Evolutionary conservation across 2,329 filamentous ascomycete genomes (phyloP), one percentile per base, ranked within the genome.

Genomic region (Trichoderma sp.): DNA sequence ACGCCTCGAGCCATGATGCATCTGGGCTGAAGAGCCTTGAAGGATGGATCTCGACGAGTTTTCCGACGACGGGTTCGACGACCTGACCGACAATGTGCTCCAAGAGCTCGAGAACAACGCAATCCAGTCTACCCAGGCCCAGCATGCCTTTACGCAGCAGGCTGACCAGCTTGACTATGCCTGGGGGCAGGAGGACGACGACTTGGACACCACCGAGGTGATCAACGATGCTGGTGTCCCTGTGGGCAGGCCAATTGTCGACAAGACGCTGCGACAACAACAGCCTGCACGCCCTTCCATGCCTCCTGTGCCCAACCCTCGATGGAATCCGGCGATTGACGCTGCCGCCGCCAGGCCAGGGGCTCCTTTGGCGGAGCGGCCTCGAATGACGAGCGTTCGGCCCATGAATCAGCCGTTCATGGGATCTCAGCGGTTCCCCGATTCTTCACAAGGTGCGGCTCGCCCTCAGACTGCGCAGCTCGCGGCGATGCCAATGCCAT

Each of bases 51-150:
- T 80, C 80, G 87, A 89, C 80, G 85, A 87, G 71, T 90, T 88
- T 76, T 87, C 84, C 70, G 89, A 90, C 76, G 88, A 89, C 75
- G 88, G 84, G 70, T 83, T 91, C 73, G 88, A 91, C 76, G 83
- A 85, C 52, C 80, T 91, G 53, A 86, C 88, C 72, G 82, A 85
- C 71, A 84, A 85, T 71, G 82, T 82, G 58, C 80, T 91, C 4
- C 83, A 87, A 73, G 87, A 90, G 75, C 85, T 91, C 71, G 89
- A 91, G 75, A 85, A 86, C 74, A 85, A 86, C 75, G 89, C 89
- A 49, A 87, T 90, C 72, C 85, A 86, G 72, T 84, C 84, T 72
- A 90, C 88, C 5, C 87, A 89, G 73, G 82, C 81, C 40, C 82
- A 76, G 29, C 75, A 74, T 16, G 72, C 73, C 3, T 76, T 75